Evolutionary conservation across 768 basidiomycete genomes (phyloP).

Genomic region (Boletus vinaceobasis): DNA sequence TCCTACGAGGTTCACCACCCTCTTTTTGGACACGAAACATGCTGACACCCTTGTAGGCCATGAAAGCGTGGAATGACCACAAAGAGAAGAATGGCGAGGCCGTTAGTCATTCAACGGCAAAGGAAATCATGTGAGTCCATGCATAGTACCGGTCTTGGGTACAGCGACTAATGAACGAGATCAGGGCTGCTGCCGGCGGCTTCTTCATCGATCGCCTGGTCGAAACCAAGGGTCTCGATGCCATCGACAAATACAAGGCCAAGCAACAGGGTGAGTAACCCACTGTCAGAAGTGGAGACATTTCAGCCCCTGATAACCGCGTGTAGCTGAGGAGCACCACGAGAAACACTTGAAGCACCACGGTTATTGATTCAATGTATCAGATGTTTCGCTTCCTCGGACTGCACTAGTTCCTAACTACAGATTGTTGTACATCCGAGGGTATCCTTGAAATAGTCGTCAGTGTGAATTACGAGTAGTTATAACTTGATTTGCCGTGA

Average conservation of each 20-base stretch:
- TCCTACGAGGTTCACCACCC: constrained; percentile 49
- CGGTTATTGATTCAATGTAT: neutral
- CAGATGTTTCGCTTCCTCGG: neutral
- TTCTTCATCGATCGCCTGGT: constrained; percentile 50
- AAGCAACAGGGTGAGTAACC: constrained; percentile 35
- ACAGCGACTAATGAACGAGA: neutral
- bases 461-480: neutral
- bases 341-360: neutral
- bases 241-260: constrained; percentile 41
- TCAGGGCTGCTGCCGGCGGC: constrained; percentile 54
- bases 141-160: constrained; percentile 1
- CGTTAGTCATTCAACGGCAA: constrained; percentile 49
- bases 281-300: too few relatives aligned
- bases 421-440: constrained; percentile 8
- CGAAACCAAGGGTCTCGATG: constrained; percentile 60
- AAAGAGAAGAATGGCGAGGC: constrained; percentile 45
- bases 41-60: constrained; percentile 41
- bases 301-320: neutral
- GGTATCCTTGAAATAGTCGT: neutral
- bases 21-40: neutral
- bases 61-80: constrained; percentile 62
- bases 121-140: constrained; percentile 45
- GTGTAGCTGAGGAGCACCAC: constrained; percentile 9
- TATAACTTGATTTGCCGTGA: neutral
- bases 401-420: neutral